A percentile compares a stretch with the other conserved stretches of the same genome.
phyloP scores from a whole-genome alignment of 345 rosid species.

The Syzygium aqueum region DNA sequence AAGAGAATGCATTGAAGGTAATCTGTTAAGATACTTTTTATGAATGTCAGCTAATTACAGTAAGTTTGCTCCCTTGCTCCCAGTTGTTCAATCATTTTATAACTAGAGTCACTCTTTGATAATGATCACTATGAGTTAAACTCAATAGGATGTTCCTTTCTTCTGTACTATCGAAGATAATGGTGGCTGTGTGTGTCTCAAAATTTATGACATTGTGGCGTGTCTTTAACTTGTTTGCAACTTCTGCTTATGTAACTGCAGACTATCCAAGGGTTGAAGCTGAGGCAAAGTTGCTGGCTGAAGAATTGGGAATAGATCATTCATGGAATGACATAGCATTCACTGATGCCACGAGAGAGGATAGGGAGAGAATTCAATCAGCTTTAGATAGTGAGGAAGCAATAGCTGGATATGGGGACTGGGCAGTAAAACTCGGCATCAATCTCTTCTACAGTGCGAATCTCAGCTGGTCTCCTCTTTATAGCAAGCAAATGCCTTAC shows the following conservation, averaged over 20 bases:
- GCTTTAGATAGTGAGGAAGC: constrained; percentile 79
- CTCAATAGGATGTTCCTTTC: neutral
- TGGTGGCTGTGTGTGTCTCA: neutral
- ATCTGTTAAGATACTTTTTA: neutral
- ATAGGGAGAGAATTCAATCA: constrained; percentile 51
- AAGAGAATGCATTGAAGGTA: neutral
- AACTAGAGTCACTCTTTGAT: neutral
- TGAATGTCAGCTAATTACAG: neutral
- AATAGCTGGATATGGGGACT: constrained; percentile 74
- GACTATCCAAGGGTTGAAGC: constrained; percentile 87
- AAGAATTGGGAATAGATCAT: constrained; percentile 58
- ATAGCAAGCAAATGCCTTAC: constrained; percentile 97
- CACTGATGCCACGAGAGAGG: constrained; percentile 54
- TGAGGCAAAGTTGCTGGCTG: constrained; percentile 63
- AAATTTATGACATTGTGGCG: neutral
- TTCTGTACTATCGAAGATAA: neutral
- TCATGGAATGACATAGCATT: constrained; percentile 55
- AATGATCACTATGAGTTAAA: neutral
- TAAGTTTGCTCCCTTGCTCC: neutral
- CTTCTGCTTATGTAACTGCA: constrained; percentile 26
- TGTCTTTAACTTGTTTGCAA: neutral
- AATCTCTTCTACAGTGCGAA: constrained; percentile 80
- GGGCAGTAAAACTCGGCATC: constrained; percentile 87
- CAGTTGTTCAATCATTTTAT: neutral
- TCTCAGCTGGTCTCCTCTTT: constrained; percentile 78